phyloP scores from a whole-genome alignment of 83 land plant genomes.

The Diphasiastrum complanatum region DNA sequence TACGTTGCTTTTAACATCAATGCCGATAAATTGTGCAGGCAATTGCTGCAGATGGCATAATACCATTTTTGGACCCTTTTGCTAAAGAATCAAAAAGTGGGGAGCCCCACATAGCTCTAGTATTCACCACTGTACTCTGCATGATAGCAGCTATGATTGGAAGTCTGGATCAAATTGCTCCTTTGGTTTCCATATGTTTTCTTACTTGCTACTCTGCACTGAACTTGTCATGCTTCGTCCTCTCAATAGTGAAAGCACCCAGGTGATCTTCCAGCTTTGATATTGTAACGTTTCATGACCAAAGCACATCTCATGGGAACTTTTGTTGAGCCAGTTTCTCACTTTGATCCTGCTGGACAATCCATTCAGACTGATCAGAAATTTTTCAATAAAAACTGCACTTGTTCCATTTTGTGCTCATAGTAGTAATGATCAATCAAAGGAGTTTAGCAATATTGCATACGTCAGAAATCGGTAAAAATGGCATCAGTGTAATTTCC shows the following conservation, averaged over 20 bases:
- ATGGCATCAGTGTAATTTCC: no score
- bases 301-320: no score
- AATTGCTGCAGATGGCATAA: constrained; percentile 31
- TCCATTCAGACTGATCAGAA: no score
- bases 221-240: constrained; percentile 31
- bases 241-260: constrained; percentile 28
- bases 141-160: constrained; percentile 29
- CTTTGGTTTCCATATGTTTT: constrained; percentile 34
- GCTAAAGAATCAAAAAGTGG: constrained; percentile 19
- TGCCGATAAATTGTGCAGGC: constrained; percentile 25
- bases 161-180: constrained; percentile 28
- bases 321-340: no score
- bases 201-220: constrained; percentile 35
- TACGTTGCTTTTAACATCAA: no score
- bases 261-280: constrained; percentile 13
- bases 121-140: constrained; percentile 24
- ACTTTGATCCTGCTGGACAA: no score
- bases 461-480: no score
- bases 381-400: no score
- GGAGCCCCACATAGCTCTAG: constrained; percentile 28
- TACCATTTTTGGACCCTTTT: constrained; percentile 21
- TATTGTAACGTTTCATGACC: no score
- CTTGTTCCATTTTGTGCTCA: no score
- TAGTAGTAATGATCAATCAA: no score
- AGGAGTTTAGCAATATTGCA: no score